Evolutionary conservation across 2,329 filamentous ascomycete genomes (phyloP).

Genomic region (Xylaria sp.): DNA sequence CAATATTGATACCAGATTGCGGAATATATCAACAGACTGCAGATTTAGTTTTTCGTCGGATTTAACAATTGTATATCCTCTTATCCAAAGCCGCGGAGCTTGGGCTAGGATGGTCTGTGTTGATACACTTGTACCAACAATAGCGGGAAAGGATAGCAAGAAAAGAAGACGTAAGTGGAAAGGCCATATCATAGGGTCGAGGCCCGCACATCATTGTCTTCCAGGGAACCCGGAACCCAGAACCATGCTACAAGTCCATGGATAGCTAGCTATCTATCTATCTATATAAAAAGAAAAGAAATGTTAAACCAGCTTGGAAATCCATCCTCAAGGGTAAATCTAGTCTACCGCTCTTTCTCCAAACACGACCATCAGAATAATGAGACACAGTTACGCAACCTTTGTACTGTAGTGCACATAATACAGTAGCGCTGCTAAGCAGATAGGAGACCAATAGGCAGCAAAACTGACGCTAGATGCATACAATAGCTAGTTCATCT

Average conservation of each 20-base stretch:
- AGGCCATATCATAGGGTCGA: not conserved
- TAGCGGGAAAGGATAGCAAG: not conserved
- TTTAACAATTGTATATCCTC: conserved; percentile 2
- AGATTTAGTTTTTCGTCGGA: conserved; percentile 20
- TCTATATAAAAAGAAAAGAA: conserved; percentile 4
- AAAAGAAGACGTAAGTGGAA: not conserved
- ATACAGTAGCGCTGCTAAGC: not conserved
- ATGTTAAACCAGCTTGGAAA: not conserved
- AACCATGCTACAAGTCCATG: conserved; percentile 3
- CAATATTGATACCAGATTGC: conserved; percentile 35
- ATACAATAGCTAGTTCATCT: not conserved
- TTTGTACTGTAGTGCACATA: not conserved
- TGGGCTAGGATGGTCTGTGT: not conserved
- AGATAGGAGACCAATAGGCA: not conserved
- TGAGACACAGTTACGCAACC: not conserved
- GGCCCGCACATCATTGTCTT: not conserved
- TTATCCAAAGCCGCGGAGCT: not conserved
- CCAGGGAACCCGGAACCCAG: conserved; percentile 1
- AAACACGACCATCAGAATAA: conserved; percentile 49
- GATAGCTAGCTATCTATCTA: not conserved
- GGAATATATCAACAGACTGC: conserved; percentile 28
- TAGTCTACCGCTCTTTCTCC: conserved; percentile 35
- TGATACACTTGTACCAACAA: conserved; percentile 12
- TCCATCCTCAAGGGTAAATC: not conserved
- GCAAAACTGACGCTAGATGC: not conserved